Conservation (phyloP, 257 asterid species). For the Datura wrightii region DNA sequence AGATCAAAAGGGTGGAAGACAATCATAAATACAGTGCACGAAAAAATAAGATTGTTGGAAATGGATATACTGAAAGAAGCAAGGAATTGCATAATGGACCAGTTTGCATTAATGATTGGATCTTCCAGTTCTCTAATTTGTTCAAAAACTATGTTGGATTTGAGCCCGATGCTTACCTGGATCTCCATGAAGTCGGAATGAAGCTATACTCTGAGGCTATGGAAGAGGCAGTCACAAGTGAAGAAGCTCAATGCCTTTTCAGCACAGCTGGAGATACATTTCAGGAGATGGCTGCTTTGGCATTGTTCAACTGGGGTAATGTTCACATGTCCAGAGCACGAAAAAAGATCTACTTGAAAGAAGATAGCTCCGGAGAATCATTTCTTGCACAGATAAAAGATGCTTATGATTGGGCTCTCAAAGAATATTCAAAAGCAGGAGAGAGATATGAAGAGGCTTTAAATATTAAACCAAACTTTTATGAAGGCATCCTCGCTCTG, state of each 20-base stretch:
- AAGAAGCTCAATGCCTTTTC: conserved; percentile 80
- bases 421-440: conserved; percentile 66
- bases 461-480: conserved; percentile 62
- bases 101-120: conserved; percentile 76
- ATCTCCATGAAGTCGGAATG: conserved; percentile 77
- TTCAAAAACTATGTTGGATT: conserved; percentile 77
- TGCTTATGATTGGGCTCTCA: conserved; percentile 74
- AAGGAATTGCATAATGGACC: conserved; percentile 47
- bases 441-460: conserved; percentile 75
- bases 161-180: conserved; percentile 72
- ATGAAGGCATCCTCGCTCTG: conserved; percentile 74
- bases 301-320: conserved; percentile 87
- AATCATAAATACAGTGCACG: conserved; percentile 32
- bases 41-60: conserved; percentile 36
- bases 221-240: conserved; percentile 81
- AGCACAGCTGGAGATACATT: conserved; percentile 69
- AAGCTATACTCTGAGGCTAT: conserved; percentile 77
- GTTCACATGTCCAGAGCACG: conserved; percentile 84
- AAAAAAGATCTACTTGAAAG: conserved; percentile 61
- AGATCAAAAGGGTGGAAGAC: conserved; percentile 40
- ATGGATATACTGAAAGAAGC: conserved; percentile 46
- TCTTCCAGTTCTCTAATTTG: conserved; percentile 70
- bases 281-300: conserved; percentile 85
- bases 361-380: conserved; percentile 63
- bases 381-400: conserved; percentile 51